A percentile compares a stretch with the other conserved stretches of the same genome.
Conservation (phyloP, 176 grass and related monocot genomes). For the Oryza australiensis region DNA sequence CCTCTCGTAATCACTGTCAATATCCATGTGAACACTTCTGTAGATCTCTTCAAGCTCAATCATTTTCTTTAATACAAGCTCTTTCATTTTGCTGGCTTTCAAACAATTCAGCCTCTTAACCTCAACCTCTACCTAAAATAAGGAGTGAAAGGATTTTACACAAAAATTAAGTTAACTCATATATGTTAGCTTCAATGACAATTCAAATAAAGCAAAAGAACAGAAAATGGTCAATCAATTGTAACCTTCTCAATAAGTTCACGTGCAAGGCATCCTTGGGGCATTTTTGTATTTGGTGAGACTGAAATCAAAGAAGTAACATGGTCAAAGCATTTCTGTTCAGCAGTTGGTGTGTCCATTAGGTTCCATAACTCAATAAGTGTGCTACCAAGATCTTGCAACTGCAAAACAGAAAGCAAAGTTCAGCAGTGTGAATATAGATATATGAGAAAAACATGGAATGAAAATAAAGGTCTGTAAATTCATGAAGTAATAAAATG, state of each 20-base stretch:
- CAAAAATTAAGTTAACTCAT: background rate
- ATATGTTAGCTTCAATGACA: constrained; percentile 24
- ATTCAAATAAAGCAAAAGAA: background rate
- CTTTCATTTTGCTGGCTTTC: constrained; percentile 90
- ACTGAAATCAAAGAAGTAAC: constrained; percentile 75
- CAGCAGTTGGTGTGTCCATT: constrained; percentile 68
- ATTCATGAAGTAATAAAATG: background rate
- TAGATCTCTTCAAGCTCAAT: constrained; percentile 72
- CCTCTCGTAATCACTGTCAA: constrained; percentile 52
- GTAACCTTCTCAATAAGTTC: constrained; percentile 72
- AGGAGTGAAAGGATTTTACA: constrained; percentile 16
- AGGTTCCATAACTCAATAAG: constrained; percentile 91
- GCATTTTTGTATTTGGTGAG: constrained; percentile 46
- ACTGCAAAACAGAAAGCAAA: constrained; percentile 48
- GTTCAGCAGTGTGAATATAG: background rate
- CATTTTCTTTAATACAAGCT: constrained; percentile 90
- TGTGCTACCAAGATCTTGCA: constrained; percentile 73
- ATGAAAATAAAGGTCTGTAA: background rate
- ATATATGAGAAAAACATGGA: background rate
- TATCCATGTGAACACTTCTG: constrained; percentile 73
- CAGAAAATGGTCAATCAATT: constrained; percentile 8
- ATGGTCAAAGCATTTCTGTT: constrained; percentile 66
- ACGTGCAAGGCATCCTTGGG: constrained; percentile 63
- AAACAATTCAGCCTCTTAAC: constrained; percentile 65
- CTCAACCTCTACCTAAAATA: constrained; percentile 70